Base-by-base conservation (phyloP, 192 early-diverging fungal genomes). In the Kappamyces sp. region DNA sequence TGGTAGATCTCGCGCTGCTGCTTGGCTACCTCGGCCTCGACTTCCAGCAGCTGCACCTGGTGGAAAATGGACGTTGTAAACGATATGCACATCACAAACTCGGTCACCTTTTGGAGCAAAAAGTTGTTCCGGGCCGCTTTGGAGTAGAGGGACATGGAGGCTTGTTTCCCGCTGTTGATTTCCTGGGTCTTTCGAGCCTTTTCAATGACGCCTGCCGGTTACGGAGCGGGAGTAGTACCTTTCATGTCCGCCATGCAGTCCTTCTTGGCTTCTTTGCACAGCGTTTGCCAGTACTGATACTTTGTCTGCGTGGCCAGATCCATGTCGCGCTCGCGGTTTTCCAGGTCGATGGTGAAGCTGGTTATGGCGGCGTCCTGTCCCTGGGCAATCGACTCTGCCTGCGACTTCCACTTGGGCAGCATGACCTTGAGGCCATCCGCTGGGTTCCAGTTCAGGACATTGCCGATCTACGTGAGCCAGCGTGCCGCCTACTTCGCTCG, bases 121-220 rank as follows among this genome's bases (percentile, higher is more conserved):
- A 22, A 15, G 14, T 37, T 6, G 30, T 58, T 58, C 9, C 7
- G 33, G 41, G 12, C 36, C 9, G 36, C 55, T 58, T 58, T 58
- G 8, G 55, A 58, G 3, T 14, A 12, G n/a, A 58, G 22, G 2
- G 55, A 58, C 3, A 58, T 58, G 29, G 36, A 36, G n/a, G 55
- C 30, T 6, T 12, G 3, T 2, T 58, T 58, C 32, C 55, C 55
- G 4, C 33, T 12, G 14, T n/a, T 22, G n/a, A 58, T 36, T 15
- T 58, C 33, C n/a, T 12, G 32, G 1, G 33, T 22, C 31, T 58
- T 58, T 3, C 34, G 31, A 3, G 33, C 6, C 3, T 15, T 2
- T 5, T 58, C 45, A 38, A 58, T 37, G 12, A 30, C 33, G 11
- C 47, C 5, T 12, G 9, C 9, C 42, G 14, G 8, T 9, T 11